Conservation (phyloP, 2,329 filamentous ascomycete genomes). For the Venturia carpophila region DNA sequence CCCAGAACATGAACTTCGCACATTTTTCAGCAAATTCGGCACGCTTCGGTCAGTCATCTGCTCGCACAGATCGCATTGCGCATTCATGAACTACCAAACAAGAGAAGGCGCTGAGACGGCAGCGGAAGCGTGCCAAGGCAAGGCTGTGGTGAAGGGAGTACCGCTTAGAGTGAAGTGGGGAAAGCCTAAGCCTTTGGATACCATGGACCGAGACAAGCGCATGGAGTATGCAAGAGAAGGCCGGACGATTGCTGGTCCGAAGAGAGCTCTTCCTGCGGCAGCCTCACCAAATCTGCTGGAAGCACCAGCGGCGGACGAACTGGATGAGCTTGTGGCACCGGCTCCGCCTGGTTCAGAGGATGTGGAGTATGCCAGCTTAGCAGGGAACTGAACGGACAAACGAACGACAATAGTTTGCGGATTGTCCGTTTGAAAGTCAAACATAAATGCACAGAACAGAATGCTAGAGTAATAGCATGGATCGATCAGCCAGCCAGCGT, state of each 20-base stretch:
- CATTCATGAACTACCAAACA: slow-evolving; percentile 89
- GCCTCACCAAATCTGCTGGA: slow-evolving; percentile 32
- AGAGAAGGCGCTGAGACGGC: slow-evolving; percentile 80
- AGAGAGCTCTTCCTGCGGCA: slow-evolving; percentile 18
- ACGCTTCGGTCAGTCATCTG: slow-evolving; percentile 89
- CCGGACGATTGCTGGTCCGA: slow-evolving; percentile 37
- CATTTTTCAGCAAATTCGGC: slow-evolving; percentile 82
- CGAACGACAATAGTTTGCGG: neutral
- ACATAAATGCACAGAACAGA: neutral
- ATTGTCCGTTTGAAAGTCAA: neutral
- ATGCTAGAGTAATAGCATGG: neutral
- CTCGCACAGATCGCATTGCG: slow-evolving; percentile 94
- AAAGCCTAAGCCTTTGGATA: slow-evolving; percentile 83
- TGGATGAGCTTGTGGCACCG: slow-evolving; percentile 43
- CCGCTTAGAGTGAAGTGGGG: slow-evolving; percentile 89
- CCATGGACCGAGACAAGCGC: slow-evolving; percentile 79
- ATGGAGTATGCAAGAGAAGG: slow-evolving; percentile 75
- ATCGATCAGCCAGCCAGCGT: neutral
- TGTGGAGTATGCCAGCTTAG: slow-evolving; percentile 75
- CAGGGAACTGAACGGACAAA: slow-evolving; percentile 57
- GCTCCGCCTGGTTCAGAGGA: slow-evolving; percentile 73
- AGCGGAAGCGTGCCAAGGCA: slow-evolving; percentile 75
- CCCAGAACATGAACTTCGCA: slow-evolving; percentile 81
- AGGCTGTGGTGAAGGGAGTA: slow-evolving; percentile 82
- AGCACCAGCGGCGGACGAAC: slow-evolving; percentile 38